Conservation (phyloP, 2,329 filamentous ascomycete genomes). For the Fusarium pseudoanthophilum region DNA sequence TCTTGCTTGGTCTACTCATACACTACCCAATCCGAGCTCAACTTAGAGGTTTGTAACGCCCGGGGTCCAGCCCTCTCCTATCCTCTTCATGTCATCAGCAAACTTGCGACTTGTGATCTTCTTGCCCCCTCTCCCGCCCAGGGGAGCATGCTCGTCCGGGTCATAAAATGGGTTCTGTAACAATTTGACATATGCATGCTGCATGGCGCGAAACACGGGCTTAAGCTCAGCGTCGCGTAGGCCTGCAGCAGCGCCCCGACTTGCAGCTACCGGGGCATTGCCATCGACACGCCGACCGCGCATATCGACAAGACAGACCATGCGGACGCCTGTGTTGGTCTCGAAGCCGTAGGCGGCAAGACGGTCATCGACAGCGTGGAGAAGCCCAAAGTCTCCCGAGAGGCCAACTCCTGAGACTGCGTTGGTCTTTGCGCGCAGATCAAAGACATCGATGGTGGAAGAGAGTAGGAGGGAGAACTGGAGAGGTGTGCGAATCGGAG, state of each 20-base stretch:
- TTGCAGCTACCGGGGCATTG: conserved; percentile 31
- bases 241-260: conserved; percentile 64
- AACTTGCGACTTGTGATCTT: conserved; percentile 87
- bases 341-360: conserved; percentile 95
- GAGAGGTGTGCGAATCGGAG: conserved; percentile 75
- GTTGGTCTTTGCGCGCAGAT: conserved; percentile 80
- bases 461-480: conserved; percentile 94
- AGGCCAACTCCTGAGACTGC: conserved; percentile 60
- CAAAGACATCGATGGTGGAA: conserved; percentile 92
- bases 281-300: conserved; percentile 70
- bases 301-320: conserved; percentile 92
- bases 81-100: conserved; percentile 81
- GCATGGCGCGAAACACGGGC: conserved; percentile 89
- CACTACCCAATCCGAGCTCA: conserved; percentile 49
- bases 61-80: conserved; percentile 86
- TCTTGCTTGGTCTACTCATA: conserved; percentile 35
- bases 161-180: conserved; percentile 96
- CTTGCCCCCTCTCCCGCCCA: conserved; percentile 64
- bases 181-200: conserved; percentile 88
- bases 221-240: conserved; percentile 89
- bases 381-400: conserved; percentile 87
- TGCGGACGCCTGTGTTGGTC: conserved; percentile 93
- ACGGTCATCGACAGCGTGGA: conserved; percentile 93
- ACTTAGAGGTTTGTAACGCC: conserved; percentile 70
- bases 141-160: conserved; percentile 82